These are phyloP conservation scores for Tricholoma sp. DNA, from an alignment of 768 basidiomycete genomes.

Conservation along the genomic window DNA sequence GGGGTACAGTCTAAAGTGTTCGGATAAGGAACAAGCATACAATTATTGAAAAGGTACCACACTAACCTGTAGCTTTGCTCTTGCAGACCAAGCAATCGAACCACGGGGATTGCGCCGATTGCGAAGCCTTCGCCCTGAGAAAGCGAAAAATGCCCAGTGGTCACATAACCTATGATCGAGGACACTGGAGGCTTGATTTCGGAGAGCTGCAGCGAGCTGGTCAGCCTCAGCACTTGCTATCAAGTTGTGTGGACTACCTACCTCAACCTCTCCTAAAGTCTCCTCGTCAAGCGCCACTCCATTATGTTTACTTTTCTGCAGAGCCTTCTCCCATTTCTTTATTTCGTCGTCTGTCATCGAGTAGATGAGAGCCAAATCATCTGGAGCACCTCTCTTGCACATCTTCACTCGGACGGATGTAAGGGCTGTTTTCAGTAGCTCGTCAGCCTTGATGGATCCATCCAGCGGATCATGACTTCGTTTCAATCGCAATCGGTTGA, in stretches of 20 bases:
- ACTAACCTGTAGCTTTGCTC: conserved; percentile 40
- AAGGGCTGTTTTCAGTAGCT: conserved; percentile 56
- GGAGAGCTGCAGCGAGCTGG: conserved; percentile 33
- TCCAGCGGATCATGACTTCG: conserved; percentile 40
- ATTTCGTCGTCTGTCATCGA: conserved; percentile 50
- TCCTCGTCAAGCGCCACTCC: conserved; percentile 18
- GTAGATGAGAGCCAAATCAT: conserved; percentile 74
- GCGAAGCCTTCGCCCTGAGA: conserved; percentile 73
- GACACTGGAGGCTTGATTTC: conserved; percentile 34
- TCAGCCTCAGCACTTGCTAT: background rate
- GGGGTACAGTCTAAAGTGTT: conserved; percentile 20
- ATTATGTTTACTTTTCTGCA: conserved; percentile 10
- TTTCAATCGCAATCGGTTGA: conserved; percentile 59
- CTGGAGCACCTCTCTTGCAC: conserved; percentile 64
- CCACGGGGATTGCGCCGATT: conserved; percentile 67
- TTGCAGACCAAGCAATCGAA: conserved; percentile 43
- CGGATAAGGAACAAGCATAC: background rate
- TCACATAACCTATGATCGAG: conserved; percentile 73
- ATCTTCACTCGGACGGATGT: conserved; percentile 62
- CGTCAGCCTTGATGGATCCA: conserved; percentile 27
- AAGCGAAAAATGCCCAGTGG: conserved; percentile 80
- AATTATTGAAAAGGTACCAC: background rate
- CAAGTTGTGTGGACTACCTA: background rate
- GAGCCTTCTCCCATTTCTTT: conserved; percentile 38
- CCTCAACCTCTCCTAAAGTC: conserved; percentile 24